Percentiles rank a stretch among this genome's conserved stretches.
Evolutionary conservation across 192 early-diverging fungal species (phyloP).

Genomic region (Coemansia sp.): DNA sequence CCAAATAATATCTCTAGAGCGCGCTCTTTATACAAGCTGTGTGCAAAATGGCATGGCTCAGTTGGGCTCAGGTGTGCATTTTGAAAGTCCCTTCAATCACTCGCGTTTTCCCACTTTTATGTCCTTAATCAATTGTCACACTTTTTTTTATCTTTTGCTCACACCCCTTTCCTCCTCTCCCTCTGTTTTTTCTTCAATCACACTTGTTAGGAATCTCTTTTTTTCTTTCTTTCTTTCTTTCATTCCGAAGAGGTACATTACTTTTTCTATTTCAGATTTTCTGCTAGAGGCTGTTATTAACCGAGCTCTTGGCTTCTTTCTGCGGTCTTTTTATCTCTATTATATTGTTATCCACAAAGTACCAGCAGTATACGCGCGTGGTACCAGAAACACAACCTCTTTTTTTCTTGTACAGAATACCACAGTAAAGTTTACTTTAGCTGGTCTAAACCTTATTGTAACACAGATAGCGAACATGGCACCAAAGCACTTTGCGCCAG

Average conservation of each 20-base stretch:
- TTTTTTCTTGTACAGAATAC: not conserved
- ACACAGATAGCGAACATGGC: slow-evolving; percentile 21
- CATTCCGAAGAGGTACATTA: not conserved
- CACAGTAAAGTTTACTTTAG: not conserved
- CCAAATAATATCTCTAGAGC: not conserved
- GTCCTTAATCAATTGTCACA: too few relatives aligned
- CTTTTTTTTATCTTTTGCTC: too few relatives aligned
- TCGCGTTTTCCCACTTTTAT: too few relatives aligned
- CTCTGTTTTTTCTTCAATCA: too few relatives aligned
- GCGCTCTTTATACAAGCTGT: too few relatives aligned
- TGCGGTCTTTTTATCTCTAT: not conserved
- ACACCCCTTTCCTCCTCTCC: too few relatives aligned
- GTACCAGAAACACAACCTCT: not conserved
- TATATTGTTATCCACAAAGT: not conserved
- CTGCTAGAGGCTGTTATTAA: not conserved
- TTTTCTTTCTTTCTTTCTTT: not conserved
- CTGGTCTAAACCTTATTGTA: not conserved
- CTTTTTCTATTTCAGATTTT: too few relatives aligned
- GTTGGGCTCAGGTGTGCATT: too few relatives aligned
- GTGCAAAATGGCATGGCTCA: too few relatives aligned
- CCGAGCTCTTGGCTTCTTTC: not conserved
- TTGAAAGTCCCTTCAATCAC: too few relatives aligned
- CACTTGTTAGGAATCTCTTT: not conserved
- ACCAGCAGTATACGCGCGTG: not conserved
- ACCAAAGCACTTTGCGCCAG: slow-evolving; percentile 55